Evolutionary conservation across 192 early-diverging fungal species (phyloP).

Genomic region (Dispira parvispora): DNA sequence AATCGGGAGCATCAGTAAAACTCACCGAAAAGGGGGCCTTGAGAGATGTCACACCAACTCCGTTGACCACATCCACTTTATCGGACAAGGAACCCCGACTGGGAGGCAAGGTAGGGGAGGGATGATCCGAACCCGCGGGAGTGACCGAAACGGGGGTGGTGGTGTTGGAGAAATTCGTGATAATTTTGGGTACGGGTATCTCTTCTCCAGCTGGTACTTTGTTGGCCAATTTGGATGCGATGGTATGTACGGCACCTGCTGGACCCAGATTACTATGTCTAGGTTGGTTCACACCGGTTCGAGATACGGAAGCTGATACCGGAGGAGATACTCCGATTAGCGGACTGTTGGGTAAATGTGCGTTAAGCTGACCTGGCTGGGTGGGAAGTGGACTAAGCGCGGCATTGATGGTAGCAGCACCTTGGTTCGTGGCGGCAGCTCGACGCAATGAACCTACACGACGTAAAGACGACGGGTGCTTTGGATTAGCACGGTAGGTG

Average conservation of each 20-base stretch:
- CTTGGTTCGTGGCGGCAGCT: not conserved
- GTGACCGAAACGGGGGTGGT: not conserved
- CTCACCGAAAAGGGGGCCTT: slow-evolving; percentile 9
- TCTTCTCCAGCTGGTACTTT: too few species aligned
- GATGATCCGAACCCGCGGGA: not conserved
- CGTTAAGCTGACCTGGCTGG: not conserved
- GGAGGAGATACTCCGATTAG: not conserved
- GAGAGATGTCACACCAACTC: slow-evolving; percentile 8
- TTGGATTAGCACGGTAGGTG: slow-evolving; percentile 75
- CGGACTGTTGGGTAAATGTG: not conserved
- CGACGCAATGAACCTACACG: not conserved
- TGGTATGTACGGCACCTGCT: not conserved
- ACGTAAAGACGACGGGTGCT: slow-evolving; percentile 12
- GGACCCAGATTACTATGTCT: too few species aligned
- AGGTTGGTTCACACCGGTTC: not conserved
- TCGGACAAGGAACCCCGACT: not conserved
- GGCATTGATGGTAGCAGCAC: not conserved
- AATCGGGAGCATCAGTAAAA: slow-evolving; percentile 11
- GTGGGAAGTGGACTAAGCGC: not conserved
- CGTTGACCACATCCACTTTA: slow-evolving; percentile 9
- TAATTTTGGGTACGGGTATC: too few species aligned
- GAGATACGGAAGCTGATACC: not conserved
- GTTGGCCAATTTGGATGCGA: not conserved
- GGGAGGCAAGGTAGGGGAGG: not conserved
- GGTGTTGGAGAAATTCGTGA: not conserved